Evolutionary conservation across 306 rosid genomes (phyloP).

Genomic region (Delonix regia): DNA sequence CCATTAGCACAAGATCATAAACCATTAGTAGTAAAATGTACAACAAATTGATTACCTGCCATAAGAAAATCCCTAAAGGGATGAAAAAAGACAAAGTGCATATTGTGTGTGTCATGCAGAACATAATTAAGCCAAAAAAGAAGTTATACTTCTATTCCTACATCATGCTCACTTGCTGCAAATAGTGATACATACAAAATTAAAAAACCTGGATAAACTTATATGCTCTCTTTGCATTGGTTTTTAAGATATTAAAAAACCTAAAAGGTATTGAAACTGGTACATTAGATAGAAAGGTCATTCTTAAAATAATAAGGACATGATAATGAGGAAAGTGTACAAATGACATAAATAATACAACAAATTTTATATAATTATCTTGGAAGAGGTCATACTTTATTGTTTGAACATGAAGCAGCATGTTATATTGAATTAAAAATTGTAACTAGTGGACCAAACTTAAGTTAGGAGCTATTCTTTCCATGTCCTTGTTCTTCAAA

Average conservation of each 20-base stretch:
- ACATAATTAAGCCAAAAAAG: constrained; percentile 10
- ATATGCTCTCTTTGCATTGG: constrained; percentile 88
- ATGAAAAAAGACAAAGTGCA: constrained; percentile 86
- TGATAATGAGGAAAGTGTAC: constrained; percentile 22
- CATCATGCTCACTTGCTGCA: constrained; percentile 30
- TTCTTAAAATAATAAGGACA: constrained; percentile 31
- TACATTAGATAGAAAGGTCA: constrained; percentile 32
- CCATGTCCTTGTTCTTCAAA: neutral
- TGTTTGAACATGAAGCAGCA: too few species aligned
- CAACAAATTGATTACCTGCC: constrained; percentile 64
- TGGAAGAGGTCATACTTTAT: constrained; percentile 66
- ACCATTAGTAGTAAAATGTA: neutral
- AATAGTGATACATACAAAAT: constrained; percentile 31
- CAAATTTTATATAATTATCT: constrained; percentile 13
- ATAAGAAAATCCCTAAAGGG: constrained; percentile 91
- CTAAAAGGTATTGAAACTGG: constrained; percentile 44
- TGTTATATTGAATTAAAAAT: too few species aligned
- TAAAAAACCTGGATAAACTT: constrained; percentile 82
- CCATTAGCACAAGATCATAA: neutral
- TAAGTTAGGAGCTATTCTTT: neutral
- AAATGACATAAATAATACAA: constrained; percentile 11
- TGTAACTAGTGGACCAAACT: neutral
- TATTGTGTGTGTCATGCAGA: constrained; percentile 89
- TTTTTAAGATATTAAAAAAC: constrained; percentile 86
- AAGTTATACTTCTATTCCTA: constrained; percentile 10